phyloP scores from a whole-genome alignment of 2,329 filamentous ascomycete genomes.

The Canariomyces notabilis region DNA sequence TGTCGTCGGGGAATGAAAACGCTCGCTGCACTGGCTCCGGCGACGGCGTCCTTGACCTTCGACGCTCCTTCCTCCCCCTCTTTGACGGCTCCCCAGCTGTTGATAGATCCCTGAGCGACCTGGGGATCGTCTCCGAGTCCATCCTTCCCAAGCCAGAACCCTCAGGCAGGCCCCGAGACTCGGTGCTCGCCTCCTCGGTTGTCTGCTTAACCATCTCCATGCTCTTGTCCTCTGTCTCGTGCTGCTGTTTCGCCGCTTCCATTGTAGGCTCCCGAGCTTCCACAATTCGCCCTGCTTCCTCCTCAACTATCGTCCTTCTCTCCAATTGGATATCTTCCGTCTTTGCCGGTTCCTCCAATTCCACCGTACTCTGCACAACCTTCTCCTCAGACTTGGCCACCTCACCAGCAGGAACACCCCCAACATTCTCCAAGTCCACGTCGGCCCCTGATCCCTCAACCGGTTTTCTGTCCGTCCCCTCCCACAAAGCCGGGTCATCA shows the following conservation, averaged over 20 bases:
- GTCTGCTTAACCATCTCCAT: neutral
- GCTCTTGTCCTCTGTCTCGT: conserved; percentile 1
- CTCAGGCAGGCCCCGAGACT: neutral
- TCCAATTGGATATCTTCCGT: too few species aligned
- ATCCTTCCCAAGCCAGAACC: conserved; percentile 26
- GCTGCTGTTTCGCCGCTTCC: neutral
- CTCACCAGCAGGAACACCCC: conserved; percentile 17
- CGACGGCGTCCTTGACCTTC: conserved; percentile 17
- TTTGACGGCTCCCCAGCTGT: conserved; percentile 13
- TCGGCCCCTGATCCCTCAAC: conserved; percentile 22
- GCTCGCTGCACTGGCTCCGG: conserved; percentile 23
- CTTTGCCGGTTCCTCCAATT: conserved; percentile 1
- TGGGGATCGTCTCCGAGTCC: conserved; percentile 29
- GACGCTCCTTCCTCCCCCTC: conserved; percentile 15
- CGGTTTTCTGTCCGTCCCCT: conserved; percentile 33
- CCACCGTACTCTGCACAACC: conserved; percentile 3
- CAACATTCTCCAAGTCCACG: conserved; percentile 22
- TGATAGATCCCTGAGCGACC: conserved; percentile 19
- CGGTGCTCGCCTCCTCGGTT: neutral
- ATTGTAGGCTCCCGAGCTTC: too few species aligned
- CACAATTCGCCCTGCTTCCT: too few species aligned
- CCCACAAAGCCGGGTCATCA: conserved; percentile 41
- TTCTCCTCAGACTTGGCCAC: conserved; percentile 15
- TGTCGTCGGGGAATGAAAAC: conserved; percentile 29
- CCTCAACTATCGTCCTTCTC: too few species aligned